Conservation (phyloP, 257 asterid genomes). For the Rubia yunnanensis region DNA sequence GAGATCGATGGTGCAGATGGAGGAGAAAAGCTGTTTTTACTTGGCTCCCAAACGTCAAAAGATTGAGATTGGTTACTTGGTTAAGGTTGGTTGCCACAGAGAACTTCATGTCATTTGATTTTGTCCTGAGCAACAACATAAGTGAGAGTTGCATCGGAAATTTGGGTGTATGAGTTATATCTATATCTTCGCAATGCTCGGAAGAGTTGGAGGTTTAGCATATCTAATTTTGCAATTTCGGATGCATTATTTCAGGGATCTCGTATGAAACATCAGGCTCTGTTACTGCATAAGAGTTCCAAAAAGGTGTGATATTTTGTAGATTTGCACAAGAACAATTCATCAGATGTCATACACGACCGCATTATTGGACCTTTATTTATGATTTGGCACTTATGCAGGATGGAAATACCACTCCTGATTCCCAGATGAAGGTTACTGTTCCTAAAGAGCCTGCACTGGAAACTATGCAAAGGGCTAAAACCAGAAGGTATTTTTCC, state of each 20-base stretch:
- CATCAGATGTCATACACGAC: neutral
- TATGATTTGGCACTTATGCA: neutral
- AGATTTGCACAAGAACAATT: neutral
- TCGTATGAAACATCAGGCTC: constrained; percentile 55
- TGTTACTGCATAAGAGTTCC: constrained; percentile 48
- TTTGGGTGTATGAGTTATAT: neutral
- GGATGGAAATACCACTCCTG: constrained; percentile 10
- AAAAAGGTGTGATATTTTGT: constrained; percentile 37
- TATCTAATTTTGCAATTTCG: constrained; percentile 7
- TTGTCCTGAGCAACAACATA: neutral
- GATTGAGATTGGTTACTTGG: constrained; percentile 69
- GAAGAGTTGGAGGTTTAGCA: neutral
- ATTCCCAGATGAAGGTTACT: constrained; percentile 40
- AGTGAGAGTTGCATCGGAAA: no score
- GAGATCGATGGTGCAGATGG: constrained; percentile 19
- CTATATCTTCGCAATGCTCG: neutral
- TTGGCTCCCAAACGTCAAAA: constrained; percentile 69
- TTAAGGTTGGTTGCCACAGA: constrained; percentile 33
- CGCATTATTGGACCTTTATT: neutral
- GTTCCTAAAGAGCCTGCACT: constrained; percentile 74
- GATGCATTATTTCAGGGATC: constrained; percentile 38
- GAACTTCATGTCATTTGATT: neutral
- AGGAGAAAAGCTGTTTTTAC: constrained; percentile 23
- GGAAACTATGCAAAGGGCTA: constrained; percentile 73
- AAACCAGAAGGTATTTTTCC: constrained; percentile 40